phyloP scores from a whole-genome alignment of 2,329 filamentous ascomycete genomes.

The Aureobasidium uvarum region DNA sequence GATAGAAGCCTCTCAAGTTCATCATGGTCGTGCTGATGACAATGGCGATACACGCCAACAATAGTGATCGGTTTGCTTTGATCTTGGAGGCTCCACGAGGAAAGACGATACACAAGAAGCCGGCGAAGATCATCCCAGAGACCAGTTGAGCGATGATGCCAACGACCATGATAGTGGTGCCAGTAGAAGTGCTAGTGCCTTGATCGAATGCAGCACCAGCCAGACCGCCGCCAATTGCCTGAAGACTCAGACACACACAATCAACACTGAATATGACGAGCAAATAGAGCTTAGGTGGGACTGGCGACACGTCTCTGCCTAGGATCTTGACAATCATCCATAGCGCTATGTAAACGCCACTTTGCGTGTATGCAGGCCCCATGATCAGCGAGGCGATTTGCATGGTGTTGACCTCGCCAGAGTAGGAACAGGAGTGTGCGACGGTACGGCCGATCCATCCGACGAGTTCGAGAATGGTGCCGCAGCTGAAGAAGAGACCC shows the following conservation, averaged over 20 bases:
- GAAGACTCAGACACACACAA: slow-evolving; percentile 20
- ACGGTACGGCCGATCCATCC: slow-evolving; percentile 20
- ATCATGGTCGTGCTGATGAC: slow-evolving; percentile 24
- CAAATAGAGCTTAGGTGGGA: slow-evolving; percentile 11
- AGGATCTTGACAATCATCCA: slow-evolving; percentile 17
- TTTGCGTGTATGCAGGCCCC: slow-evolving; percentile 22
- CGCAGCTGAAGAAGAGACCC: slow-evolving; percentile 16
- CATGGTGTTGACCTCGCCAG: slow-evolving; percentile 12
- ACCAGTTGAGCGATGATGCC: slow-evolving; percentile 22
- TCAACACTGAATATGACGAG: slow-evolving; percentile 11
- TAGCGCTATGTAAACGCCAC: slow-evolving; percentile 21
- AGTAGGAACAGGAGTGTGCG: slow-evolving; percentile 8
- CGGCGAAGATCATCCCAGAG: slow-evolving; percentile 8
- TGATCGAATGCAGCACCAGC: slow-evolving; percentile 18
- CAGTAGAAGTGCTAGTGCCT: slow-evolving; percentile 17
- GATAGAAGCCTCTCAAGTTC: slow-evolving; percentile 21
- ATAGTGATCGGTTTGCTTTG: neutral
- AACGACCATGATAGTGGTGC: slow-evolving; percentile 19
- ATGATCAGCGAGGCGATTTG: slow-evolving; percentile 23
- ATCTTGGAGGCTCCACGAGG: slow-evolving; percentile 8
- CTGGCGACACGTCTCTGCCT: neutral
- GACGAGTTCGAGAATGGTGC: slow-evolving; percentile 3
- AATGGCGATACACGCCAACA: slow-evolving; percentile 6
- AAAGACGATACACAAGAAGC: slow-evolving; percentile 8
- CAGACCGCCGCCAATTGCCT: slow-evolving; percentile 19